phyloP scores from a whole-genome alignment of 345 rosid genomes.

The Sonneratia caseolaris region DNA sequence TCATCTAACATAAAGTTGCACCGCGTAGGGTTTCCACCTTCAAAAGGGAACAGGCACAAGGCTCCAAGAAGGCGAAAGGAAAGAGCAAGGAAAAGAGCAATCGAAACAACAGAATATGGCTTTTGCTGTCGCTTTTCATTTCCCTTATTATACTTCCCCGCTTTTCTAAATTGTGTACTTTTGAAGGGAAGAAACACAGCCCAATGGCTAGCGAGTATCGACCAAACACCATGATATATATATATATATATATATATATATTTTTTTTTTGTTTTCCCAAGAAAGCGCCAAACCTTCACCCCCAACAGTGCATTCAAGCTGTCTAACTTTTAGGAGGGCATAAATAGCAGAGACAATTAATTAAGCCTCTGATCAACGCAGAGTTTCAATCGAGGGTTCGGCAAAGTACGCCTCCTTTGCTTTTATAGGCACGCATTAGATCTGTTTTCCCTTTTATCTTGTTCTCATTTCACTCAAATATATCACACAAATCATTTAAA shows the following conservation, averaged over 20 bases:
- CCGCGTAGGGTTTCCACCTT: neutral
- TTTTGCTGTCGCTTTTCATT: conserved; percentile 3
- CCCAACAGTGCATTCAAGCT: conserved; percentile 34
- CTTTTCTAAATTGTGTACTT: neutral
- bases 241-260: neutral
- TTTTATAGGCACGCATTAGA: conserved; percentile 6
- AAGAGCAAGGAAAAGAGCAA: neutral
- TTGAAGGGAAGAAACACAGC: neutral
- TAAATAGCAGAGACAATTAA: neutral
- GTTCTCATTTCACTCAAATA: neutral
- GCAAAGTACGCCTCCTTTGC: neutral
- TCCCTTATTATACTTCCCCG: neutral
- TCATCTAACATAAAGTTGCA: neutral
- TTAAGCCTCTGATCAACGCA: neutral
- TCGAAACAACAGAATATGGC: neutral
- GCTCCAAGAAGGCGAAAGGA: neutral
- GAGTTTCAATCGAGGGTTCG: neutral
- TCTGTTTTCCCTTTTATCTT: conserved; percentile 11
- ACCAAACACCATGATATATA: neutral
- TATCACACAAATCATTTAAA: neutral
- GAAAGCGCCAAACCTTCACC: conserved; percentile 8
- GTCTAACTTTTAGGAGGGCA: conserved; percentile 23
- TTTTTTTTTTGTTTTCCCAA: conserved; percentile 5
- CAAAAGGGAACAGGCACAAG: neutral
- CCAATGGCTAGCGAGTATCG: conserved; percentile 2